Percentiles rank a stretch among this genome's conserved stretches.
These are phyloP conservation scores for Mycena venus DNA, from an alignment of 768 basidiomycete species.

Conservation along the genomic window DNA sequence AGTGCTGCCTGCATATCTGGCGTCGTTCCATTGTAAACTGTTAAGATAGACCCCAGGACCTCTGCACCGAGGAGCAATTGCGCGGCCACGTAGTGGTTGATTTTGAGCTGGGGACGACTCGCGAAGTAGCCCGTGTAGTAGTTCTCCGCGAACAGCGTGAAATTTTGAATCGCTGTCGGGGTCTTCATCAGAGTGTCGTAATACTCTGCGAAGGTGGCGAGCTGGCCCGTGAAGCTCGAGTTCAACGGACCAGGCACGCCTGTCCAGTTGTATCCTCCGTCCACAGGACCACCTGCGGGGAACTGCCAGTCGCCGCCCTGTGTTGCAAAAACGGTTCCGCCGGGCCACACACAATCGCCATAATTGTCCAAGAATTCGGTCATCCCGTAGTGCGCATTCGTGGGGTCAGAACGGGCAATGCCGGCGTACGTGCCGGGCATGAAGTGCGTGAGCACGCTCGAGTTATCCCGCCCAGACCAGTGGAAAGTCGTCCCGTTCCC, in stretches of 20 bases:
- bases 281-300: too few species aligned
- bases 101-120: constrained; percentile 18
- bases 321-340: too few species aligned
- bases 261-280: constrained; percentile 9
- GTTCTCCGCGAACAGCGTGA: constrained; percentile 16
- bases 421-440: too few species aligned
- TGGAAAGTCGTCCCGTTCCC: too few species aligned
- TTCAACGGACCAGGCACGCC: neutral
- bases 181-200: constrained; percentile 10
- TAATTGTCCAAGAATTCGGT: neutral
- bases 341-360: too few species aligned
- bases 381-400: neutral
- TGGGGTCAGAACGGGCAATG: neutral
- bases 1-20: constrained; percentile 1
- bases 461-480: too few species aligned
- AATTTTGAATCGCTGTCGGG: neutral
- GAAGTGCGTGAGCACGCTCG: too few species aligned
- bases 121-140: constrained; percentile 16
- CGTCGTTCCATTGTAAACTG: neutral
- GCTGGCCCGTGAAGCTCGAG: neutral
- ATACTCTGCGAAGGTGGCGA: constrained; percentile 13
- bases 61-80: constrained; percentile 15
- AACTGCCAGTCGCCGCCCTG: too few species aligned
- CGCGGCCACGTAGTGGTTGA: constrained; percentile 8
- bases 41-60: constrained; percentile 1